Evolutionary conservation across 768 basidiomycete genomes (phyloP), one percentile per base, ranked within the genome.

Genomic region (Mycena albidolilacea): DNA sequence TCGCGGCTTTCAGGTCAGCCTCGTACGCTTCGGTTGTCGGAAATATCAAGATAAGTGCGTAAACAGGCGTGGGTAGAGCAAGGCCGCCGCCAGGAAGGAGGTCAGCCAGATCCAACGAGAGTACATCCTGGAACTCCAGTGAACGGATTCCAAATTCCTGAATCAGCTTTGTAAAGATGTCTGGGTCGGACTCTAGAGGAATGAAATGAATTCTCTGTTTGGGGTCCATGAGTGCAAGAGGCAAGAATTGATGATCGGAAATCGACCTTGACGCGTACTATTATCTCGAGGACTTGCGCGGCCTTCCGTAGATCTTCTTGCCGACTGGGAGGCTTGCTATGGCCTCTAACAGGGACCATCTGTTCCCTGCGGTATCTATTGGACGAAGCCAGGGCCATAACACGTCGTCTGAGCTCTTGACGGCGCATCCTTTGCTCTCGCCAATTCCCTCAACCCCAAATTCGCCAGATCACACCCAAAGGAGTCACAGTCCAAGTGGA

Each of bases 361-460:
- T 76, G 23, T 90, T 90, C 74, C 90, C 90, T 61, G 81, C 89
- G 19, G 84, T 84, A 3, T 91, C 91, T 44, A 88, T 91, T 67
- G 89, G 90, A 21, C 86, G 90, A 43, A 79, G 82, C 17, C 83
- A 86, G 67, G 88, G 89, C 15, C 86, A 82, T 61, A 77, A 83
- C 8, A 73, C 85, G 3, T 88, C 89, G 2, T 87, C 87, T 63
- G 93, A 94, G 59, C 81, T 87, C 12, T 81, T 91, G 38, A 82
- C 86, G 7, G 88, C 91, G 0, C 94, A 94, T 76, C 93, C 93
- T 5, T 83, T 95, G 19, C 86, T 93, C 12, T 90, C 89, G 5
- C 87, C 88, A 78, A 65, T 10, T 23, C 37, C 77, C 78, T 62
- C 69, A 15, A 76, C 81, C 19, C 75, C 78, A 23, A 78, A 78